A percentile compares a stretch with the other conserved stretches of the same genome.
These are phyloP conservation scores for Pichia norvegensis DNA, from an alignment of 1,139 yeast species.

Conservation along the genomic window DNA sequence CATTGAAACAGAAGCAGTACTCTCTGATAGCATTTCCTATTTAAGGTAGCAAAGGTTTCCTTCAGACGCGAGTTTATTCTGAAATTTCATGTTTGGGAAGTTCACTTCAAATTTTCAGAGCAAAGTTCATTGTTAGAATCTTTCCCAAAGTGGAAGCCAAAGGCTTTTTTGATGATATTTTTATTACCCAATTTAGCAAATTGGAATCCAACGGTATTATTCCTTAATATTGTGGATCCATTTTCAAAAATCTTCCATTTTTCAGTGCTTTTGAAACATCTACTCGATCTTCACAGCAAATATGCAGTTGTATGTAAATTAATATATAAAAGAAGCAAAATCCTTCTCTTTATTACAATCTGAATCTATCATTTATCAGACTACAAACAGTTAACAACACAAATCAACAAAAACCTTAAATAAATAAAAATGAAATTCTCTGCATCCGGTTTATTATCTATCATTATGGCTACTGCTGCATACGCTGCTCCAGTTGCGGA, in stretches of 20 bases:
- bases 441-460: constrained; percentile 5
- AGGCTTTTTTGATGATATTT: not conserved
- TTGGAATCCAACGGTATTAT: not conserved
- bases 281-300: not conserved
- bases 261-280: not conserved
- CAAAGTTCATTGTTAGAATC: not conserved
- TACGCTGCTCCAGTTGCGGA: constrained; percentile 7
- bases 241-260: too few species aligned
- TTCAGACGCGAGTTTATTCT: not conserved
- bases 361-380: not conserved
- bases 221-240: not conserved
- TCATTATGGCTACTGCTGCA: constrained; percentile 4
- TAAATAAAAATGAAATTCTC: constrained; percentile 9
- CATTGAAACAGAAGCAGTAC: too few species aligned
- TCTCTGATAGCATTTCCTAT: not conserved
- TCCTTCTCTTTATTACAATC: not conserved
- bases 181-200: not conserved
- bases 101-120: not conserved
- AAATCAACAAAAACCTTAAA: not conserved
- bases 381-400: not conserved
- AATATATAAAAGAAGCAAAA: not conserved
- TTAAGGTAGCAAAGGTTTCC: not conserved
- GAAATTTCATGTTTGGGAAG: not conserved
- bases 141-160: not conserved
- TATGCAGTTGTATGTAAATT: too few species aligned